Base-by-base conservation (phyloP, 805 yeast genomes). In the Ogataea naganishii region DNA sequence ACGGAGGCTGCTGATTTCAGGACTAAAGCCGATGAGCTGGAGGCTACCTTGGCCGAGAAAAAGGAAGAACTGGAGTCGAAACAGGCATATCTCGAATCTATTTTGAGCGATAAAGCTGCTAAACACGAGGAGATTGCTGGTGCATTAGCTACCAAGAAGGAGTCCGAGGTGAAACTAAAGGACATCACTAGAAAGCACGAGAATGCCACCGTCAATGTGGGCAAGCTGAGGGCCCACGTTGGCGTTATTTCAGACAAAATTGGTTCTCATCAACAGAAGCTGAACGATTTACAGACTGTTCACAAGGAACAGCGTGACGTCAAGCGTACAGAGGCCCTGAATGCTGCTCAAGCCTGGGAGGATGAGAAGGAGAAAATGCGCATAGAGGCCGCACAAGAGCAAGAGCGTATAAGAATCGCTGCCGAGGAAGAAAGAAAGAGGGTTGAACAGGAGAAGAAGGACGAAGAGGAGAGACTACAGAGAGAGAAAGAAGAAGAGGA, bases 311-410 rank as follows among this genome's bases (percentile, higher is more conserved):
- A 38, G 17, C 53, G 69, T 33, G 40, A 43, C 3, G 29, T 36
- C 1, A 58, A 68, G 39, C 58, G 66, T 33, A 41, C 39, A 14
- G 60, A 53, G 7, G 75, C 76, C 13, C 52, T 60, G 38, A 46
- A 60, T 25, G 51, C 66, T 26, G 53, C 46, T 30, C 32, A 40
- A 17, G 49, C 48, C 14, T 72, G 77, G 77, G 59, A 62, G 36
- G 42, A 42, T 5, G 74, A 71, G 37, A 58, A 59, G 48, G 55
- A 58, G 26, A 58, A 49, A n/a, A 47, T 67, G 31, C 67, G 69
- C 31, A 46, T 54, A 28, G 58, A 59, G 29, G 62, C 62, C 31
- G 71, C 68, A 14, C 49, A 53, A 31, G 70, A 63, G 32, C 72
- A 67, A 38, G 71, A 65, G 42, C 51, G 60, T 31, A 42, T 60